Percentiles rank a stretch among this genome's conserved stretches.
These are phyloP conservation scores for Lactarius trivialis DNA, from an alignment of 768 basidiomycete species.

Conservation along the genomic window DNA sequence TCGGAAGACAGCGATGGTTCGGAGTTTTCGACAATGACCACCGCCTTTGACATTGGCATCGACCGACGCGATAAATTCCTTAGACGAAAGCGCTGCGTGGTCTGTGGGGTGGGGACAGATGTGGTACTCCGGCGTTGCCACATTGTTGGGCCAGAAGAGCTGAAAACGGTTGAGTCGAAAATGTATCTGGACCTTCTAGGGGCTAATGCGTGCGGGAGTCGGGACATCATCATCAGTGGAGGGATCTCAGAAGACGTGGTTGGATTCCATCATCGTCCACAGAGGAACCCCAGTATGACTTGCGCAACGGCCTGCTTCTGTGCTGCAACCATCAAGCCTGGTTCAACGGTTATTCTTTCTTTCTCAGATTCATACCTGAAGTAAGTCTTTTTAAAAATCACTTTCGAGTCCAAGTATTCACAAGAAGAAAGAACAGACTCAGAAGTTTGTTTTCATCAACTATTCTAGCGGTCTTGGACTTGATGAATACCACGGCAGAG, in stretches of 20 bases:
- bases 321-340: conserved; percentile 5
- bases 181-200: neutral
- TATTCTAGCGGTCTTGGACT: conserved; percentile 22
- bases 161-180: neutral
- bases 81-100: neutral
- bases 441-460: conserved; percentile 31
- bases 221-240: no score
- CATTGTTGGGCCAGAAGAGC: neutral
- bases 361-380: conserved; percentile 28
- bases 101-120: neutral
- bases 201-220: no score
- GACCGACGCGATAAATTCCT: neutral
- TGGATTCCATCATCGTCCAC: neutral
- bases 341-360: conserved; percentile 26
- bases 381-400: conserved; percentile 19
- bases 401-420: neutral
- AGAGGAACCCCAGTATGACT: neutral
- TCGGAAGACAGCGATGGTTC: neutral
- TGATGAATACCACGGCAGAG: conserved; percentile 31
- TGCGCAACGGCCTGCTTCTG: neutral
- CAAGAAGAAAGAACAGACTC: conserved; percentile 7
- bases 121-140: neutral
- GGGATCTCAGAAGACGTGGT: neutral
- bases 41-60: neutral
- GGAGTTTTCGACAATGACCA: neutral